Evolutionary conservation across 306 rosid species (phyloP), one percentile per base, ranked within the genome.

Genomic region (Sesbania bispinosa): DNA sequence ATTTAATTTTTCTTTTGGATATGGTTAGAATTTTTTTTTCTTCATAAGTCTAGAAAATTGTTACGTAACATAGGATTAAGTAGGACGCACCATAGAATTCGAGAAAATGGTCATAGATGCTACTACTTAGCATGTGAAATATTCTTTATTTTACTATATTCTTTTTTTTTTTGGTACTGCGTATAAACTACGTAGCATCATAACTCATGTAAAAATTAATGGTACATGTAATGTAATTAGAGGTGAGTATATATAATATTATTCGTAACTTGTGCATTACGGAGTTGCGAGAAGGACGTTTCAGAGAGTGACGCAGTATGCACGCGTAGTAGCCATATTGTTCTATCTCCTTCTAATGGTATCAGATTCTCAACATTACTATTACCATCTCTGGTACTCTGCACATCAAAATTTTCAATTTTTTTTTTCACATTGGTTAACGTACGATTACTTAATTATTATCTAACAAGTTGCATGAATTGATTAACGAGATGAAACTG

Each of bases 271-370:
- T 79, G 24, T 60, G 58, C 3, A 30, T 13, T 39, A 24, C 6
- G 35, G 29, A 32, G 26, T 18, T 46, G 55, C 15, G 73, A 78
- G 77, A 78, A 63, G 19, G 73, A 78, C 77, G 67, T 29, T 58
- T 18, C 30, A 71, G 39, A 41, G 60, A 18, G 54, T 18, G 41
- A 63, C 74, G 61, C 82, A 32, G 6, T 47, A 33, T 71, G 78
- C 50, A 72, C 82, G 57, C 82, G 75, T 65, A 26, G 10, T 51
- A 51, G 5, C 52, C 53, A 27, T 10, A 4, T 39, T 70, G 62
- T 70, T 77, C 71, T 39, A 30, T n/a, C 18, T 48, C 3, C 21
- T 57, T 16, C 35, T 21, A 3, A 15, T 10, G 23, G 45, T 53
- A 21, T 52, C 71, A 24, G 26, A 51, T 74, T 74, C 79, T 74